Evolutionary conservation across 805 yeast species (phyloP).

Genomic region (Scheffersomyces coipomensis): DNA sequence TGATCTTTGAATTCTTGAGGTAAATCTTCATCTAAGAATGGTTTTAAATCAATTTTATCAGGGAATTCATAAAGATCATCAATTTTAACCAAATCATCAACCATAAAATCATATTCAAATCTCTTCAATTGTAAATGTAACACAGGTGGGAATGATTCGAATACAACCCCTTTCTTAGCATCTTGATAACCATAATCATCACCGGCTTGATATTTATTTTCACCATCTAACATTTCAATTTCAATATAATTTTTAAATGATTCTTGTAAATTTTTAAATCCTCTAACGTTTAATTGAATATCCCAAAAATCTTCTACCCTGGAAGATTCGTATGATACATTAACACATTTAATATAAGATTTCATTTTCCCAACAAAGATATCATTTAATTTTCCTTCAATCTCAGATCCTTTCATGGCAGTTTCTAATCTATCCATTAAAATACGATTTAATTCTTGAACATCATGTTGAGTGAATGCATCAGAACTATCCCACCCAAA

Average conservation of each 20-base stretch:
- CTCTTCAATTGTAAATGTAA: constrained; percentile 90
- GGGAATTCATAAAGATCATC: constrained; percentile 93
- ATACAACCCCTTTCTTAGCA: constrained; percentile 94
- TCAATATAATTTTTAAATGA: constrained; percentile 87
- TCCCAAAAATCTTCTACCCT: constrained; percentile 97
- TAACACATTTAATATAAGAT: constrained; percentile 86
- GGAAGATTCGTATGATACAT: constrained; percentile 90
- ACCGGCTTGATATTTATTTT: constrained; percentile 88
- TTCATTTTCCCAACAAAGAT: constrained; percentile 97
- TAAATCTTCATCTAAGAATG: constrained; percentile 66
- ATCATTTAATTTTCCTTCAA: constrained; percentile 56
- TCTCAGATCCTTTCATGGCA: constrained; percentile 85
- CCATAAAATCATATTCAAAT: constrained; percentile 89
- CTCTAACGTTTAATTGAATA: constrained; percentile 90
- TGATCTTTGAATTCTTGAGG: constrained; percentile 42
- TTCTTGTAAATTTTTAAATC: constrained; percentile 65
- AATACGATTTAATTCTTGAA: constrained; percentile 92
- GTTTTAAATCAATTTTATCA: constrained; percentile 72
- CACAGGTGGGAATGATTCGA: constrained; percentile 87
- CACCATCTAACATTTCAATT: constrained; percentile 87
- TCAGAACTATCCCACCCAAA: constrained; percentile 98
- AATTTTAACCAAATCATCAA: constrained; percentile 83
- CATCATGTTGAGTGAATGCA: constrained; percentile 97
- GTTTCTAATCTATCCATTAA: constrained; percentile 91
- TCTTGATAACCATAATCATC: constrained; percentile 88